Conservation (phyloP, 1,139 yeast genomes). For the Yamadazyma spencermartinsiae region DNA sequence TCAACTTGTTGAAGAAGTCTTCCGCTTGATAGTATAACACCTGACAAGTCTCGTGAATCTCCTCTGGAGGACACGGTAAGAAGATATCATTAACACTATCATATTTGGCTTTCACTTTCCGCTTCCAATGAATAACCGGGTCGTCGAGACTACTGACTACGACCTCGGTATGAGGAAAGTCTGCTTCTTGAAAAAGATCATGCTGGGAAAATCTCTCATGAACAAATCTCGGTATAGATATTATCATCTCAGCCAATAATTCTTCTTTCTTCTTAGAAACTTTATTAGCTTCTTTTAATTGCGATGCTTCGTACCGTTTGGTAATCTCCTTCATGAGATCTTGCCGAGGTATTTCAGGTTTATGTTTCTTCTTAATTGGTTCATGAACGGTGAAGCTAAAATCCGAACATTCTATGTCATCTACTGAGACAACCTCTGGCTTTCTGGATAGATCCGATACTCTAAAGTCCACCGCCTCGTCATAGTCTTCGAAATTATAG, state of each 20-base stretch:
- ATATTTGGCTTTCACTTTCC: slow-evolving; percentile 41
- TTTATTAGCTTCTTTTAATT: slow-evolving; percentile 52
- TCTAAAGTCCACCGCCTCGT: neutral
- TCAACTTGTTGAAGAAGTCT: slow-evolving; percentile 39
- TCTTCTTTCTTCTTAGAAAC: slow-evolving; percentile 50
- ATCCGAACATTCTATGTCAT: slow-evolving; percentile 10
- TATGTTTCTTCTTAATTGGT: neutral
- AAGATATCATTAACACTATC: slow-evolving; percentile 49
- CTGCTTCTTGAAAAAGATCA: slow-evolving; percentile 5
- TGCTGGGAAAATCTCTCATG: slow-evolving; percentile 31
- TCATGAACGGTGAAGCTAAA: slow-evolving; percentile 5
- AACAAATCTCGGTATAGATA: slow-evolving; percentile 25
- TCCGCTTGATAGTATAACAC: slow-evolving; percentile 49
- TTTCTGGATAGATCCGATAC: neutral
- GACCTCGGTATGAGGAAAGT: slow-evolving; percentile 1
- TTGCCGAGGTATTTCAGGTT: neutral
- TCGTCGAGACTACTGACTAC: slow-evolving; percentile 11
- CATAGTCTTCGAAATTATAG: neutral
- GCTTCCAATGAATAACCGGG: slow-evolving; percentile 39
- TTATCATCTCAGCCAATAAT: slow-evolving; percentile 49
- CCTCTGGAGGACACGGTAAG: slow-evolving; percentile 47
- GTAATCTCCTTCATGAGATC: neutral
- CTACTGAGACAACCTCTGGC: slow-evolving; percentile 3
- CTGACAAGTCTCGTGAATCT: slow-evolving; percentile 42
- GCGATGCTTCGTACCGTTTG: slow-evolving; percentile 23